Base-by-base conservation (phyloP, 106 monocot species). In the Dendrobium catenatum region DNA sequence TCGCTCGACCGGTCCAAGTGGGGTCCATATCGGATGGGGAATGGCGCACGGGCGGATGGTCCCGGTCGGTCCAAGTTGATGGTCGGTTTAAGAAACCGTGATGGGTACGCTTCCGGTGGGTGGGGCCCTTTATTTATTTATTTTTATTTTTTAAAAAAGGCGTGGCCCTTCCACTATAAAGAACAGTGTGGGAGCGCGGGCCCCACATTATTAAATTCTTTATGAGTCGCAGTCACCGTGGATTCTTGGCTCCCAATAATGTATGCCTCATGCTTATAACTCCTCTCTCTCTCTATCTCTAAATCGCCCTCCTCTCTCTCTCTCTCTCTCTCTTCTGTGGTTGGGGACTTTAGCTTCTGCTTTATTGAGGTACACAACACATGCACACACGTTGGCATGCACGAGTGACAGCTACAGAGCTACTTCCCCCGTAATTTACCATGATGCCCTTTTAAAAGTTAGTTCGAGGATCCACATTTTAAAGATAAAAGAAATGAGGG, bases 391-490 rank as follows among this genome's bases (percentile, higher is more conserved):
- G 64, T 51, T 13, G 10, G 51, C 64, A 26, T 66, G 64, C 64
- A 66, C 64, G 64, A 24, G 64, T 66, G 64, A 66, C 11, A 66
- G 64, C 64, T 66, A 66, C 64, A 66, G 2, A 66, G 64, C 64
- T 66, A 66, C 64, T 46, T 13, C 13, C 51, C 15, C 51, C 2
- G 10, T 3, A 15, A 51, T 51, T 51, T 51, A 51, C 51, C 15
- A 51, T 51, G 10, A 13, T 51, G 13, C 51, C 15, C 13, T 51
- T 11, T 13, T 51, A 51, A 51, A 13, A 9, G 6, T 46, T 46
- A 9, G 3, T 37, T 37, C 46, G 46, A 51, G 13, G 13, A 2
- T 51, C 13, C 1, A 15, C 0, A 0, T 51, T 51, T 13, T 15
- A 13, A 15, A 3, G 37, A 37, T 37, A 37, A 15, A 11, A 51